Evolutionary conservation across 345 rosid species (phyloP), one percentile per base, ranked within the genome.

Genomic region (Passiflora organensis): DNA sequence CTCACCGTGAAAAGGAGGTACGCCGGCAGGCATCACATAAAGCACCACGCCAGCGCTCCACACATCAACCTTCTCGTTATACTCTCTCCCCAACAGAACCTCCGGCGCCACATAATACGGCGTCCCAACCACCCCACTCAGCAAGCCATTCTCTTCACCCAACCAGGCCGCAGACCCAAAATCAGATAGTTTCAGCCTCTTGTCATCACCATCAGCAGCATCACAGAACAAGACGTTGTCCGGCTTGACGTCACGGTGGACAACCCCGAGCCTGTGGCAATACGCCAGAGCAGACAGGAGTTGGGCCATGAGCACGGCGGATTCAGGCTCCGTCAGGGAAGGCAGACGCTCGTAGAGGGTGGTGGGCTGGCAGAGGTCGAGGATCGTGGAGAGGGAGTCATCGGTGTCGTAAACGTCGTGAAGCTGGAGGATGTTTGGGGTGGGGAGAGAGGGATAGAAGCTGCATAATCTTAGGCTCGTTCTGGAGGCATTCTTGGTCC

Each of bases 1-100:
- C 43, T 63, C 73, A 5, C 64, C 73, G 32, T 63, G 32, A n/a
- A 69, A 69, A 60, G 73, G 68, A 13, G 68, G 68, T 17, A 69
- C 6, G 15, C 73, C 65, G 5, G 73, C 51, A 32, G 63, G 53
- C 73, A 69, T 63, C 21, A 63, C 68, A 15, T 69, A 63, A 60
- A 69, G 34, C 28, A 69, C 73, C 25, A 69, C 68, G 1, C 73
- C 73, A 6, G 60, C 73, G 21, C 73, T 69, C 73, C 73, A 69
- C 39, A 63, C 64, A 42, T 69, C 73, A 0, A 34, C 59, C 32
- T 69, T 69, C 68, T 69, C 73, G 6, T 48, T 48, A 34, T 69
- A 69, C 6, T 69, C 73, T 20, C 68, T 63, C 23, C 73, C 73
- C 45, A 47, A 12, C 44, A 69, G 39, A 11, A 69, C 68, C 64